A percentile compares a stretch with the other conserved stretches of the same genome.
phyloP scores from a whole-genome alignment of 768 basidiomycete genomes.

The Tubosaeta sp. region DNA sequence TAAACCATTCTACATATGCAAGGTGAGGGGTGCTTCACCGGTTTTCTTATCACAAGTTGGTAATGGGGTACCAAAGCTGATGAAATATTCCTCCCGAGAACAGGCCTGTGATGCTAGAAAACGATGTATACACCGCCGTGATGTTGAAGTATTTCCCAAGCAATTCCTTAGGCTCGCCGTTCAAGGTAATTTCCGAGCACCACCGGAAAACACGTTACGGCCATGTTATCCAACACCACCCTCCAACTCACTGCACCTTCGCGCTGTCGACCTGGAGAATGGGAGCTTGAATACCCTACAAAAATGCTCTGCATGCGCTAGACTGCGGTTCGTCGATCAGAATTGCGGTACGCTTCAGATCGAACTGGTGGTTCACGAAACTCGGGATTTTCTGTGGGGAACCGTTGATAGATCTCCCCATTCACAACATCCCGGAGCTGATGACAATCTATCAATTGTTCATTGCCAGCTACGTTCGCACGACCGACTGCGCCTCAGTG shows the following conservation, averaged over 20 bases:
- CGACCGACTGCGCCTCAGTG: conserved; percentile 35
- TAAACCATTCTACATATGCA: too few species aligned
- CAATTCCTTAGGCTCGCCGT: too few species aligned
- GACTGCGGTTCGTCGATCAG: conserved; percentile 37
- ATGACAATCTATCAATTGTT: conserved; percentile 27
- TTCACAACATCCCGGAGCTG: conserved; percentile 36
- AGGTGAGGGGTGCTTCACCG: too few species aligned
- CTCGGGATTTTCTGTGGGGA: conserved; percentile 37
- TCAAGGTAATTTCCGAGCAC: too few species aligned
- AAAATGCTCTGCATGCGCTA: conserved; percentile 36
- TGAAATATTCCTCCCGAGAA: too few species aligned
- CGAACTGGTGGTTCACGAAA: conserved; percentile 39
- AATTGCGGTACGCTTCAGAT: conserved; percentile 40
- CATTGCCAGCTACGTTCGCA: conserved; percentile 38
- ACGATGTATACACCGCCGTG: conserved; percentile 30
- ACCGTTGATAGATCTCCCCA: conserved; percentile 39
- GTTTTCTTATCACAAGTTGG: too few species aligned
- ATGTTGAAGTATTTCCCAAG: conserved; percentile 20
- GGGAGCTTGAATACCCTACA: conserved; percentile 28
- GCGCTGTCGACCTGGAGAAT: conserved; percentile 30
- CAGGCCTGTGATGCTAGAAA: conserved; percentile 21
- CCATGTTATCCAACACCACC: too few species aligned
- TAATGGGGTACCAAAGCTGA: too few species aligned
- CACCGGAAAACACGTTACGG: too few species aligned
- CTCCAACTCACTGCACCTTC: too few species aligned